These are phyloP conservation scores for Arthrobotrys conoides DNA, from an alignment of 2,329 filamentous ascomycete species.

Conservation along the genomic window DNA sequence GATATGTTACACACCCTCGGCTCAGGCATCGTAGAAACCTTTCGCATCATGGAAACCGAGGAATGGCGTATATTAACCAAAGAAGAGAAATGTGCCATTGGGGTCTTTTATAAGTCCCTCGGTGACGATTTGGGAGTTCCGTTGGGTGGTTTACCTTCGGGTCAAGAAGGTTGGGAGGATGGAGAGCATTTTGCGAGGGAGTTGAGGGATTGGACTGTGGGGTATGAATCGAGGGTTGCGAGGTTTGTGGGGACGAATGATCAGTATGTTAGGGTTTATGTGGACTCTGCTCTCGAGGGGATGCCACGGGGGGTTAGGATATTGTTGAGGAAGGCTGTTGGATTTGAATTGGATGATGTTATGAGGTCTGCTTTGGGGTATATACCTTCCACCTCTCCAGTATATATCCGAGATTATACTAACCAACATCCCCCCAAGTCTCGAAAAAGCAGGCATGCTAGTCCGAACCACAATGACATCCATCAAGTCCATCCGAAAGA, in stretches of 20 bases:
- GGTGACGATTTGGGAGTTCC: constrained; percentile 41
- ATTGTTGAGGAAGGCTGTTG: constrained; percentile 46
- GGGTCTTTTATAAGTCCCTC: constrained; percentile 34
- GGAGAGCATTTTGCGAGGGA: constrained; percentile 72
- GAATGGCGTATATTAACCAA: constrained; percentile 30
- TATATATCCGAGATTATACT: too few relatives aligned
- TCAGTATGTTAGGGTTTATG: constrained; percentile 69
- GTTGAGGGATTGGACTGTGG: constrained; percentile 70
- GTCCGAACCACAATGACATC: constrained; percentile 23
- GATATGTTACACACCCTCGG: constrained; percentile 49
- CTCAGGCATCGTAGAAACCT: constrained; percentile 23
- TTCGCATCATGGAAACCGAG: constrained; percentile 15
- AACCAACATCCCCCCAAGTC: constrained; percentile 15
- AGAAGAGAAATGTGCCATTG: constrained; percentile 40
- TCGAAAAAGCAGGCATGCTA: constrained; percentile 56
- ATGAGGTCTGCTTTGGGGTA: constrained; percentile 58
- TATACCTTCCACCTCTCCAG: not conserved
- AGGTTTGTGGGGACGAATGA: constrained; percentile 64
- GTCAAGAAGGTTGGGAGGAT: constrained; percentile 68
- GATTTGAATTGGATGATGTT: constrained; percentile 54
- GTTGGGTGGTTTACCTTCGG: constrained; percentile 61
- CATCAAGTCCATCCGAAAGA: constrained; percentile 45
- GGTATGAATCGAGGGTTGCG: constrained; percentile 71
- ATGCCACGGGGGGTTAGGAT: constrained; percentile 43
- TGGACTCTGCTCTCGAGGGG: constrained; percentile 65